phyloP scores from a whole-genome alignment of 2,329 filamentous ascomycete species.

The Neonectria coccinea region DNA sequence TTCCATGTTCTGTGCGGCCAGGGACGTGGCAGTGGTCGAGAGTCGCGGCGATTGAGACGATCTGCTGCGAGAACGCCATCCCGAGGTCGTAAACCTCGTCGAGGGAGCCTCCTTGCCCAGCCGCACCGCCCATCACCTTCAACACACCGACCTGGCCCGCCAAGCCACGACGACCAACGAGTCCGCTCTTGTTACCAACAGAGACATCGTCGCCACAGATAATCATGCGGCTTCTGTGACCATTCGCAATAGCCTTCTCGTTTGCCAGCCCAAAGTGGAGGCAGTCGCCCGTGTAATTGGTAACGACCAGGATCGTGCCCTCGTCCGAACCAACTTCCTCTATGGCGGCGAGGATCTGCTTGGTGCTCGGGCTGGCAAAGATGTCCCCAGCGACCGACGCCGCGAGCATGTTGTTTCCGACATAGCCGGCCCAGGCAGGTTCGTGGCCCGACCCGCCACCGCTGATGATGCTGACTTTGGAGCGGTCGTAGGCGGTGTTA shows the following conservation, averaged over 20 bases:
- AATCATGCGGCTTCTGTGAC: conserved; percentile 66
- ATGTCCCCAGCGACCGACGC: conserved; percentile 80
- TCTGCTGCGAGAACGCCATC: conserved; percentile 61
- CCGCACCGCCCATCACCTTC: conserved; percentile 67
- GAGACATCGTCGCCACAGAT: conserved; percentile 75
- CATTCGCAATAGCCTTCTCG: conserved; percentile 67
- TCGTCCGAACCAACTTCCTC: conserved; percentile 65
- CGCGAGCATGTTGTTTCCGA: conserved; percentile 75
- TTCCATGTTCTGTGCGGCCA: conserved; percentile 61
- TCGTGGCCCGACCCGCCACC: conserved; percentile 78
- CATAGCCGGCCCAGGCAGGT: conserved; percentile 77
- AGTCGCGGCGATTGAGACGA: conserved; percentile 68
- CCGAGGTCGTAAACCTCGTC: conserved; percentile 65
- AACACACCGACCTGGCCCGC: conserved; percentile 71
- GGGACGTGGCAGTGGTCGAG: conserved; percentile 72
- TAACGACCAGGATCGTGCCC: conserved; percentile 77
- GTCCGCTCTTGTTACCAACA: conserved; percentile 66
- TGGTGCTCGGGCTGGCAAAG: conserved; percentile 79
- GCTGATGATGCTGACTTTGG: conserved; percentile 63
- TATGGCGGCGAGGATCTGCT: conserved; percentile 76
- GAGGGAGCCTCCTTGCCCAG: conserved; percentile 60
- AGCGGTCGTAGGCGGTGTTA: conserved; percentile 57
- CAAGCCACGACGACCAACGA: conserved; percentile 71
- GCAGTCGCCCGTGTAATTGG: conserved; percentile 80
- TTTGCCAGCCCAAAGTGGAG: conserved; percentile 63